phyloP scores from a whole-genome alignment of 129 eudicot genomes.

The Gnaphalium uliginosum region DNA sequence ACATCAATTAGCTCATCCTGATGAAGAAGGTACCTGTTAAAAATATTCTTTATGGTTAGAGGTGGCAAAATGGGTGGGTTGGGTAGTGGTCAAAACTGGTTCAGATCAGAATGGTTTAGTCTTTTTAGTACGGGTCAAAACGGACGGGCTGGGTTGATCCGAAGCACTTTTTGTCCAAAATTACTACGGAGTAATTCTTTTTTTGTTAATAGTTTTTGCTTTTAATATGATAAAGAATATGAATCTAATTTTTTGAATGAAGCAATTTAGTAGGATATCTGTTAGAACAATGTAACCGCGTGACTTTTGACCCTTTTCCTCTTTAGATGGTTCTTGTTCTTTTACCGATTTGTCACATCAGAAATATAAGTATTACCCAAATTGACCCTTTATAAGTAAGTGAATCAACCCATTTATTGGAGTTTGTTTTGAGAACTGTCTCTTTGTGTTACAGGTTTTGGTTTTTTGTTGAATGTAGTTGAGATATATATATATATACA shows the following conservation, averaged over 20 bases:
- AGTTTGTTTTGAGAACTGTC: background rate
- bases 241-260: background rate
- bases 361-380: no score
- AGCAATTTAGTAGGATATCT: background rate
- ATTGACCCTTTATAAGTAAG: no score
- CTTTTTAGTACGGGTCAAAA: background rate
- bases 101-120: background rate
- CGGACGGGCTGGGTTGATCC: background rate
- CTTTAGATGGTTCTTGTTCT: background rate
- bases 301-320: background rate
- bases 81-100: background rate
- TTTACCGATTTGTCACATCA: no score
- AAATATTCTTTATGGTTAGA: slow-evolving; percentile 6
- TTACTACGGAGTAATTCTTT: background rate
- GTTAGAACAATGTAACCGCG: background rate
- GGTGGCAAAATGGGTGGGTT: background rate
- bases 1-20: slow-evolving; percentile 84
- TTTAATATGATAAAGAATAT: background rate
- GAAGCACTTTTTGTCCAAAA: background rate
- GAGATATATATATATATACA: no score
- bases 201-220: background rate
- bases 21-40: slow-evolving; percentile 72
- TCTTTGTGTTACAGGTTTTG: background rate
- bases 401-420: no score
- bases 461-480: no score